Percentiles rank a stretch among this genome's conserved stretches.
These are phyloP conservation scores for Hypomontagnella submonticulosa DNA, from an alignment of 495 filamentous ascomycete genomes.

Conservation along the genomic window DNA sequence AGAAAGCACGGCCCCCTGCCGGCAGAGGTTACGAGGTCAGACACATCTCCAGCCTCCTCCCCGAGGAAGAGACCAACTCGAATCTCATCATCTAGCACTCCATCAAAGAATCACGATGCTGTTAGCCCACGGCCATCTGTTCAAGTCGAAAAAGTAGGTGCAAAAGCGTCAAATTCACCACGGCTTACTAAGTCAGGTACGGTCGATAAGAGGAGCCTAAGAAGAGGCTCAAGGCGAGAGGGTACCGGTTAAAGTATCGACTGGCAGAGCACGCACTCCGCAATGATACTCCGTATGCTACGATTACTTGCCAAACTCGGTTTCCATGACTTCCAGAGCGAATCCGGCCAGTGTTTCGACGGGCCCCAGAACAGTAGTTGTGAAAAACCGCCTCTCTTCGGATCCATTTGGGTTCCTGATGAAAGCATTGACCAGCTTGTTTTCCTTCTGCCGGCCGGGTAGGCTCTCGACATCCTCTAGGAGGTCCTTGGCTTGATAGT, in stretches of 20 bases:
- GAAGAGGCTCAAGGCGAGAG: slow-evolving; percentile 9
- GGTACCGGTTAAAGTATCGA: not conserved
- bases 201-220: slow-evolving; percentile 25
- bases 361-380: slow-evolving; percentile 50
- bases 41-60: not conserved
- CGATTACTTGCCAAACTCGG: slow-evolving; percentile 42
- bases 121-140: not conserved
- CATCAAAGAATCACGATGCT: slow-evolving; percentile 3
- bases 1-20: not conserved
- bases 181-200: slow-evolving; percentile 33
- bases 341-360: slow-evolving; percentile 50
- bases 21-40: not conserved
- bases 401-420: slow-evolving; percentile 47
- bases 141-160: slow-evolving; percentile 2
- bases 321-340: slow-evolving; percentile 50
- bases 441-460: slow-evolving; percentile 50
- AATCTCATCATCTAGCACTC: slow-evolving; percentile 6
- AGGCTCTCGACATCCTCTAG: slow-evolving; percentile 53
- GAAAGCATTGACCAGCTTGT: slow-evolving; percentile 51
- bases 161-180: slow-evolving; percentile 2
- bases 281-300: not conserved
- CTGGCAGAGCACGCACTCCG: not conserved
- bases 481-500: slow-evolving; percentile 49
- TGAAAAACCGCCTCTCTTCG: slow-evolving; percentile 50
- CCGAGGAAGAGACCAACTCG: not conserved